Evolutionary conservation across 2,329 filamentous ascomycete genomes (phyloP).

Genomic region (Tolypocladium capitatum): DNA sequence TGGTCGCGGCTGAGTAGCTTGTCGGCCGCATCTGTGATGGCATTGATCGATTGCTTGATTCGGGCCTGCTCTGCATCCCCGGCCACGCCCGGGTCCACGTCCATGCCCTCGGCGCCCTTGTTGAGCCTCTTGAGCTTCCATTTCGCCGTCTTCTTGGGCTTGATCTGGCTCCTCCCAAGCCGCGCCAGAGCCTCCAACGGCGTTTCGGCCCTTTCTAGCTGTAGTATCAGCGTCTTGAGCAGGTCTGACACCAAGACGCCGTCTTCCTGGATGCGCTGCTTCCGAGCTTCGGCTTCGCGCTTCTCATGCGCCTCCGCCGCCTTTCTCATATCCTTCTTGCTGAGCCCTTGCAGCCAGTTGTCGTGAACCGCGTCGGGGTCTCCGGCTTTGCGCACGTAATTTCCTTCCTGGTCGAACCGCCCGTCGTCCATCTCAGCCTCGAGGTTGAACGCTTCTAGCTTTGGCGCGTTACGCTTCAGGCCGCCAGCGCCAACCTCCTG

Average conservation of each 20-base stretch:
- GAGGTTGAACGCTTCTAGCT: slow-evolving; percentile 95
- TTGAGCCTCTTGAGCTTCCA: slow-evolving; percentile 60
- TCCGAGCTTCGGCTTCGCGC: slow-evolving; percentile 62
- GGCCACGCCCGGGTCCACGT: slow-evolving; percentile 42
- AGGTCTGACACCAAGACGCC: slow-evolving; percentile 59
- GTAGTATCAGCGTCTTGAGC: slow-evolving; percentile 56
- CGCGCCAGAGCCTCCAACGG: slow-evolving; percentile 76
- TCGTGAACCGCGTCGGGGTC: slow-evolving; percentile 89
- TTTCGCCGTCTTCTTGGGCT: slow-evolving; percentile 45
- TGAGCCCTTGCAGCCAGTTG: slow-evolving; percentile 81
- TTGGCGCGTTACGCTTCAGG: slow-evolving; percentile 84
- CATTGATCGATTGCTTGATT: slow-evolving; percentile 62
- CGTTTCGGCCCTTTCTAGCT: slow-evolving; percentile 71
- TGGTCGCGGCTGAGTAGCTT: slow-evolving; percentile 71
- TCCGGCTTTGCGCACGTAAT: slow-evolving; percentile 76
- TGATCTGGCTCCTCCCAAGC: slow-evolving; percentile 55
- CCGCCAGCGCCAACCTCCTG: slow-evolving; percentile 83
- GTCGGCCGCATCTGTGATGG: slow-evolving; percentile 82
- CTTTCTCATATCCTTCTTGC: slow-evolving; percentile 83
- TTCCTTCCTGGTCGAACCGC: slow-evolving; percentile 78
- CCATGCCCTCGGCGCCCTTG: slow-evolving; percentile 47
- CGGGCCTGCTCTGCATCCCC: slow-evolving; percentile 56
- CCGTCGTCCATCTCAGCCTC: slow-evolving; percentile 82
- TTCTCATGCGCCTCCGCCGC: slow-evolving; percentile 80
- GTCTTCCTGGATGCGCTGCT: slow-evolving; percentile 62